Conservation (phyloP, 257 asterid genomes). For the Penstemon davidsonii region DNA sequence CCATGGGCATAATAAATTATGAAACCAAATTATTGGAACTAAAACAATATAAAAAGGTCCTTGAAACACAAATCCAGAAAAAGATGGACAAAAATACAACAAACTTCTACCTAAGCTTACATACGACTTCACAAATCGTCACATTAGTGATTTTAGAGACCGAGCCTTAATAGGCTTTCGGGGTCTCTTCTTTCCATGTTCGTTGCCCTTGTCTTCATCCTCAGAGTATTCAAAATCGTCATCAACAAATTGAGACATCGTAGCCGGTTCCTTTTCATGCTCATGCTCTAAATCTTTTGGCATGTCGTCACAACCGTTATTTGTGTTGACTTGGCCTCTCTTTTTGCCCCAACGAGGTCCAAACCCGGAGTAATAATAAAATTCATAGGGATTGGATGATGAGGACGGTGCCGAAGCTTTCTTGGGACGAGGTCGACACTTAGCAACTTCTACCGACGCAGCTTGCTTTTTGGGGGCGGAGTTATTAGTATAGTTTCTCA, state of each 20-base stretch:
- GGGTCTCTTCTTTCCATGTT: constrained; percentile 42
- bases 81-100: too few relatives aligned
- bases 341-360: constrained; percentile 73
- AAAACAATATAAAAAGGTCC: too few relatives aligned
- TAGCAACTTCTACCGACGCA: constrained; percentile 2
- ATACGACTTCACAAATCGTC: constrained; percentile 5
- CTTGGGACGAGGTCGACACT: constrained; percentile 34
- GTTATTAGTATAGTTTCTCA: constrained; percentile 28
- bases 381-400: constrained; percentile 44
- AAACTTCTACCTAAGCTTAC: too few relatives aligned
- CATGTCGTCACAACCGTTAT: not conserved
- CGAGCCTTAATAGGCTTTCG: constrained; percentile 73
- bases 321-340: constrained; percentile 38
- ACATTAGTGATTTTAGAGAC: constrained; percentile 75
- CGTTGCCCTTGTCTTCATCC: constrained; percentile 18
- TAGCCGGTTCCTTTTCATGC: constrained; percentile 3
- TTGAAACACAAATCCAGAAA: too few relatives aligned
- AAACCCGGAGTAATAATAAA: constrained; percentile 73
- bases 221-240: constrained; percentile 36
- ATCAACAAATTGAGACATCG: constrained; percentile 5
- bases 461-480: constrained; percentile 28
- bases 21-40: too few relatives aligned
- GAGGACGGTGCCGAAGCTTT: constrained; percentile 34
- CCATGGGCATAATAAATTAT: too few relatives aligned
- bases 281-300: not conserved